phyloP scores from a whole-genome alignment of 2,329 filamentous ascomycete species.

The Ceratocystis papillata region DNA sequence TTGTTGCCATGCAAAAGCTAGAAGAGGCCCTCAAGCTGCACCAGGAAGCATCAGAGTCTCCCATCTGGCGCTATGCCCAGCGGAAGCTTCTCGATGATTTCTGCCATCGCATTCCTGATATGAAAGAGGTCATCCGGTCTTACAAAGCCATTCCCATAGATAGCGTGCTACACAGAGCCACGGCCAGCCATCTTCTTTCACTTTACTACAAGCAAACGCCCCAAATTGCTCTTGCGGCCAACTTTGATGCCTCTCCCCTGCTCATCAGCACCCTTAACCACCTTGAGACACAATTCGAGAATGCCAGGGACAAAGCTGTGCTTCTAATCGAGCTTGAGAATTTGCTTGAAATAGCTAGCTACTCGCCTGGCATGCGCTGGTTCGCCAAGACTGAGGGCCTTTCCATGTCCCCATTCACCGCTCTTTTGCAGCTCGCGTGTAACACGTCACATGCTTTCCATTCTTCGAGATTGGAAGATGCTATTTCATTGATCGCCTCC shows the following conservation, averaged over 20 bases:
- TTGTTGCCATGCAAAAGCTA: conserved; percentile 70
- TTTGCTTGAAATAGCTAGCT: conserved; percentile 66
- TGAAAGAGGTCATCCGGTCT: conserved; percentile 67
- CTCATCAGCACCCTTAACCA: conserved; percentile 58
- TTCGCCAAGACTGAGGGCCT: conserved; percentile 62
- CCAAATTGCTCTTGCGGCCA: conserved; percentile 66
- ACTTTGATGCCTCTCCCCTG: conserved; percentile 74
- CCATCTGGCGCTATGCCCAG: conserved; percentile 59
- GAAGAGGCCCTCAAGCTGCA: conserved; percentile 52
- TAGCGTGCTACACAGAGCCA: conserved; percentile 65
- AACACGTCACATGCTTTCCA: conserved; percentile 22
- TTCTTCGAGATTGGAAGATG: conserved; percentile 20
- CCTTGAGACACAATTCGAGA: conserved; percentile 45
- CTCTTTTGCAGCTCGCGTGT: conserved; percentile 46
- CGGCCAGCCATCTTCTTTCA: conserved; percentile 63
- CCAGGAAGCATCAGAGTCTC: conserved; percentile 27
- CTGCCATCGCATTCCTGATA: conserved; percentile 62
- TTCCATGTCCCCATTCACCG: conserved; percentile 59
- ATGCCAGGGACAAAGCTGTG: conserved; percentile 43
- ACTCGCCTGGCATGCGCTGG: conserved; percentile 81
- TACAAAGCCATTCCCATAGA: conserved; percentile 59
- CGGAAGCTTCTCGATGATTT: conserved; percentile 63
- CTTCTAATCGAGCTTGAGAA: conserved; percentile 67
- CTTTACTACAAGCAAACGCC: conserved; percentile 81
- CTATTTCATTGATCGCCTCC: conserved; percentile 18